A percentile compares a stretch with the other conserved stretches of the same genome.
Conservation (phyloP, 2,329 filamentous ascomycete species). For the Talaromyces sp. region DNA sequence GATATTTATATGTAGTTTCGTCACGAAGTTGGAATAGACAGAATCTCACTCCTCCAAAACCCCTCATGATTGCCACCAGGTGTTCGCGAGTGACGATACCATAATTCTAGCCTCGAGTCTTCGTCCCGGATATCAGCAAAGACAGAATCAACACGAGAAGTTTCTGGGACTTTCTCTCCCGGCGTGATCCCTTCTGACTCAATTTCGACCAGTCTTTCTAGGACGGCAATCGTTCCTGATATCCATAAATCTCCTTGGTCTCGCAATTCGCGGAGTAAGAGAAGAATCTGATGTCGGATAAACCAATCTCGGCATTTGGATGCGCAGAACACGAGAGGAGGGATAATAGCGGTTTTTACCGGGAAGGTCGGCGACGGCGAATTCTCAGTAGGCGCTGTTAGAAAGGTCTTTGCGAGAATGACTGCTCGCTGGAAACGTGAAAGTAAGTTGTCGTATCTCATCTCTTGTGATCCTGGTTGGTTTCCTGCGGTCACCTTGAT, state of each 20-base stretch:
- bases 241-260: not conserved
- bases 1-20: not conserved
- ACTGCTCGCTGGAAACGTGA: slow-evolving; percentile 1
- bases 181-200: not conserved
- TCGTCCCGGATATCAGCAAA: not conserved
- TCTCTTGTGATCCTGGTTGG: not conserved
- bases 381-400: not conserved
- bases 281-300: not conserved
- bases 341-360: not conserved
- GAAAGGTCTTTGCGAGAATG: not conserved
- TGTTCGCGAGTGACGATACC: not conserved
- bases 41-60: not conserved
- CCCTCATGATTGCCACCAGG: not conserved
- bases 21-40: not conserved
- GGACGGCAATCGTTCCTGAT: not conserved
- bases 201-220: not conserved
- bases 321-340: not conserved
- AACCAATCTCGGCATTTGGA: not conserved
- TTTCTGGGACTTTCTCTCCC: not conserved
- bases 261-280: not conserved
- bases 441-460: slow-evolving; percentile 8
- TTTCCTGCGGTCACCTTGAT: not conserved
- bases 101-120: not conserved
- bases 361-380: not conserved
- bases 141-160: not conserved